phyloP scores from a whole-genome alignment of 805 yeast genomes.

The Saccharomycopsis schoenii region DNA sequence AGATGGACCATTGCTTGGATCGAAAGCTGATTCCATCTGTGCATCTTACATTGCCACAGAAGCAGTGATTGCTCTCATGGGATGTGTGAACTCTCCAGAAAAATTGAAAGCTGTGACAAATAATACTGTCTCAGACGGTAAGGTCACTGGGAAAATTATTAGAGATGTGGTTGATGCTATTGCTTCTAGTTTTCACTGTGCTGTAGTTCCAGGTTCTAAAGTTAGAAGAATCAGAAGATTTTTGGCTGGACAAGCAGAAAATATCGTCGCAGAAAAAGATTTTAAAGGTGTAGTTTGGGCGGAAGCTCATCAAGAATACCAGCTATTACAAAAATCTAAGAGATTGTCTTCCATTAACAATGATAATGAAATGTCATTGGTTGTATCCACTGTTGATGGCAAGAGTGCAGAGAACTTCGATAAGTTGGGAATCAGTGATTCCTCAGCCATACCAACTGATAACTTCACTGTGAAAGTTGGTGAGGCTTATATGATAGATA shows the following conservation, averaged over 20 bases:
- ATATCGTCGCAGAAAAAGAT: constrained; percentile 82
- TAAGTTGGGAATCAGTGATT: constrained; percentile 27
- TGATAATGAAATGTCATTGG: neutral
- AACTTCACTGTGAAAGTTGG: constrained; percentile 68
- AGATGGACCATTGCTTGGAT: constrained; percentile 72
- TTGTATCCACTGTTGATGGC: neutral
- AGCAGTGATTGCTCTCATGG: constrained; percentile 69
- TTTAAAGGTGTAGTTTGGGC: constrained; percentile 89
- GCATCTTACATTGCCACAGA: constrained; percentile 88
- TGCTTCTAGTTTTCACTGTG: constrained; percentile 76
- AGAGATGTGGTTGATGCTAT: constrained; percentile 74
- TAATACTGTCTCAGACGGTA: constrained; percentile 21
- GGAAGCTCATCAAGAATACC: constrained; percentile 67
- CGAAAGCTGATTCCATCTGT: constrained; percentile 79
- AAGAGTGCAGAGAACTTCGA: neutral
- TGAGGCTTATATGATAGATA: constrained; percentile 79
- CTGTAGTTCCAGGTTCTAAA: constrained; percentile 85
- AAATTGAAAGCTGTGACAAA: constrained; percentile 34
- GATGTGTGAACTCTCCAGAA: constrained; percentile 65
- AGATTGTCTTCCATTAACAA: constrained; percentile 20
- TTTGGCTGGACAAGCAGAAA: constrained; percentile 92
- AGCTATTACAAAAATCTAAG: constrained; percentile 36
- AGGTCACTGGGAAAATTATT: constrained; percentile 59
- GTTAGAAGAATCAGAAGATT: constrained; percentile 88
- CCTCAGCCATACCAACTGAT: constrained; percentile 64